A percentile compares a stretch with the other conserved stretches of the same genome.
Evolutionary conservation across 1,284 basidiomycete species (phyloP).

Genomic region (Leccinum colubrinum): DNA sequence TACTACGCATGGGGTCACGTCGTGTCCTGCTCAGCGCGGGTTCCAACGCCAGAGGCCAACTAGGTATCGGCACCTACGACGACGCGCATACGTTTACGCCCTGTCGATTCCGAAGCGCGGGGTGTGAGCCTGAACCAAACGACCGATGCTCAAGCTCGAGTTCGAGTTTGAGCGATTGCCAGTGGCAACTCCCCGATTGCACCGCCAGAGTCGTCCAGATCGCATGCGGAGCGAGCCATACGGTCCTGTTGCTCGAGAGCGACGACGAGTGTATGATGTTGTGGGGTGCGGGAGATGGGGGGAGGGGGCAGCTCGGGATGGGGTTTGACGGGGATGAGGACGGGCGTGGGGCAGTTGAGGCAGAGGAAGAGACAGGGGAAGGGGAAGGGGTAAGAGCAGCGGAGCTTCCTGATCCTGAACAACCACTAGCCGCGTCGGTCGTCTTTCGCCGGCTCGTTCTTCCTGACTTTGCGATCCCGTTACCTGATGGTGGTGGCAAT

Average conservation of each 20-base stretch:
- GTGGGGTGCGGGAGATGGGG: conserved; percentile 70
- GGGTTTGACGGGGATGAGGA: neutral
- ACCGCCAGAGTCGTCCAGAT: conserved; percentile 17
- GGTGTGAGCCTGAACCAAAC: neutral
- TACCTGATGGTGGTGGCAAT: neutral
- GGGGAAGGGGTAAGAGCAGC: neutral
- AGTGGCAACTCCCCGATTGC: conserved; percentile 7
- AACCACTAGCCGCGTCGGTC: neutral
- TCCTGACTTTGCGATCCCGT: neutral
- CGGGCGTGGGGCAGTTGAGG: neutral
- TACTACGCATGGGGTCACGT: neutral
- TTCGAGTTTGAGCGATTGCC: conserved; percentile 3
- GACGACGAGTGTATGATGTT: conserved; percentile 36
- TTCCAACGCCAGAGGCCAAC: conserved; percentile 34
- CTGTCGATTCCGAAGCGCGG: conserved; percentile 19
- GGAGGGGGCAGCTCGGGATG: conserved; percentile 60
- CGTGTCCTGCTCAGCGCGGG: conserved; percentile 27
- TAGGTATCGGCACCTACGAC: conserved; percentile 28
- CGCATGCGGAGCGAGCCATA: conserved; percentile 35
- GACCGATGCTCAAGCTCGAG: neutral
- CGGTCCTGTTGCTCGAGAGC: conserved; percentile 23
- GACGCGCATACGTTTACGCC: conserved; percentile 27
- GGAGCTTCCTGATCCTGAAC: neutral
- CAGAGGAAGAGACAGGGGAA: neutral
- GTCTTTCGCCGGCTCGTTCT: conserved; percentile 46